Evolutionary conservation across 106 monocot species (phyloP), one percentile per base, ranked within the genome.

Genomic region (Apostasia shenzhenica): DNA sequence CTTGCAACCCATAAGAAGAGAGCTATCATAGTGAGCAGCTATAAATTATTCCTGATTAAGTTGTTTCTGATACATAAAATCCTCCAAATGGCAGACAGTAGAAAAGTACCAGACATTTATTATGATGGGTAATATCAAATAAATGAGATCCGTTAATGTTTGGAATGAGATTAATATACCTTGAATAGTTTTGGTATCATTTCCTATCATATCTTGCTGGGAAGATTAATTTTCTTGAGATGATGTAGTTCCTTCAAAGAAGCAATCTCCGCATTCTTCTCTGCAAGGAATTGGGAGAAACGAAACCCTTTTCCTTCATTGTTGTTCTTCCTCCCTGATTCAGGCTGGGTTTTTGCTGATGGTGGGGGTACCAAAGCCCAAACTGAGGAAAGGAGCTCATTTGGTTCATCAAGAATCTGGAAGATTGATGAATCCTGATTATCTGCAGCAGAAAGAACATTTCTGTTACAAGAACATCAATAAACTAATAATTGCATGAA

Each of bases 301-400:
- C 79, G 81, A 45, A 82, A 86, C 41, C 92, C 89, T 74, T 78
- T 86, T 53, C 54, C 79, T 71, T 81, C 81, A 26, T 72, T 77
- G 3, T 47, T 26, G 5, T 73, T 81, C 67, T 72, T 79, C 14
- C 37, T 65, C 13, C 79, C 87, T 14, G n/a, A 14, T n/a, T 1
- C 37, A 70, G 73, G 40, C 54, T 66, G 55, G 13, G 46, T 52
- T 38, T 13, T 62, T 41, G 69, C 45, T 43, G 87, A 66, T 43
- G 70, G 68, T 14, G 77, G 64, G 11, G 92, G 86, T n/a, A 70
- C 61, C 76, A 97, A 68, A 61, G 92, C 80, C 95, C 95, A 97
- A 0, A 97, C 66, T 6, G 89, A 82, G 41, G 95, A 84, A 54
- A 97, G 64, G 14, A 85, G 48, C 26, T 81, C 72, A 89, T 89